Evolutionary conservation across 441 rosid species (phyloP), one percentile per base, ranked within the genome.

Genomic region (Adansonia grandidieri): DNA sequence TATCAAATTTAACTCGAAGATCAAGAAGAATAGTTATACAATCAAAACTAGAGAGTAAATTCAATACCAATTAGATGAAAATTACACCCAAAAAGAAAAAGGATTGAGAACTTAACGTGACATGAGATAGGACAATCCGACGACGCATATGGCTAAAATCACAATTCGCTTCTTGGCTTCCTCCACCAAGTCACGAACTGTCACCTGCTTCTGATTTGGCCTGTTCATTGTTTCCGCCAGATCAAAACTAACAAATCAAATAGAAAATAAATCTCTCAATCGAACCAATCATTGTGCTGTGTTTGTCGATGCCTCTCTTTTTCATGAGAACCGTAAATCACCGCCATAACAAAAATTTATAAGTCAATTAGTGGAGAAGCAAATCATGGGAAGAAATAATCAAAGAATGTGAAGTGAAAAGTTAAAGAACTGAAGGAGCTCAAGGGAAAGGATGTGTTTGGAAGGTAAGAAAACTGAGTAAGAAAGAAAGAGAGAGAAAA

Each of bases 91-190:
- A 13, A 22, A 79, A 15, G 28, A 24, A 79, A 15, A 40, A 24
- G 28, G 7, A 19, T 45, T 63, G 17, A 19, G 74, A 76, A 88
- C 92, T 90, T 85, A 73, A 97, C 99, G 75, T 1, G 98, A 95
- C 96, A 97, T 86, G 79, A 97, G 84, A 82, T 95, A 95, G 2
- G 99, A 97, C 62, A 97, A 90, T 80, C 99, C 99, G 62, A 92
- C 87, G 72, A 95, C 96, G 85, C 98, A 97, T 77, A 97, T 86
- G 66, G 82, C 92, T 84, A 97, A 82, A 81, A 97, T 80, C 71
- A 95, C 98, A 75, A 89, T 85, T 81, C 98, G 90, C 85, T 95
- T 97, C 92, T 95, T 95, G 64, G 92, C 98, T 82, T 97, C 99
- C 84, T 97, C 99, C 67, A 90, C 90, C 81, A 97, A 80, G 90